A percentile compares a stretch with the other conserved stretches of the same genome.
Evolutionary conservation across 805 yeast genomes (phyloP).

Genomic region (Schizosaccharomyces japonicus): DNA sequence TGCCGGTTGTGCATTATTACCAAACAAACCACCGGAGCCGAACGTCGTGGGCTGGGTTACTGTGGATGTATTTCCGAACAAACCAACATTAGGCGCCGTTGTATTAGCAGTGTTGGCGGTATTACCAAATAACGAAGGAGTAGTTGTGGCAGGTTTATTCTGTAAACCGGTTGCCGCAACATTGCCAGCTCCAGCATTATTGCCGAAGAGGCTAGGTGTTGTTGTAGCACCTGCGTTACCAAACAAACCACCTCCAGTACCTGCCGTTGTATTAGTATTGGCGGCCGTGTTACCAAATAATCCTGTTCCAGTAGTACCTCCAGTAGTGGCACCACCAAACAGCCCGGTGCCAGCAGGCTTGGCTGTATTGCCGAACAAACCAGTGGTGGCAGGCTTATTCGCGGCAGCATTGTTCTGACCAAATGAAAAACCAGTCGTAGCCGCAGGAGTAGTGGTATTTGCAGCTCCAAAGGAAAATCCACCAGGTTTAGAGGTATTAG

Average conservation of each 20-base stretch:
- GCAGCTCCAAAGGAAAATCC: slow-evolving; percentile 9
- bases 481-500: slow-evolving; percentile 13
- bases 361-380: slow-evolving; percentile 15
- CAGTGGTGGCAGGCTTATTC: slow-evolving; percentile 13
- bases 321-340: slow-evolving; percentile 10
- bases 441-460: slow-evolving; percentile 7
- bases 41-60: slow-evolving; percentile 7
- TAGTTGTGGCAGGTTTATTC: slow-evolving; percentile 10
- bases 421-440: slow-evolving; percentile 12
- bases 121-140: slow-evolving; percentile 13
- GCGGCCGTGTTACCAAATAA: slow-evolving; percentile 16
- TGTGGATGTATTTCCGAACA: slow-evolving; percentile 21
- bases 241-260: slow-evolving; percentile 11
- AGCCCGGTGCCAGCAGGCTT: slow-evolving; percentile 11
- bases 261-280: slow-evolving; percentile 10
- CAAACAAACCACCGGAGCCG: slow-evolving; percentile 11
- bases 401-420: slow-evolving; percentile 14
- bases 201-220: too few species aligned
- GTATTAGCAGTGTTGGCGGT: slow-evolving; percentile 7
- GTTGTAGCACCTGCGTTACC: slow-evolving; percentile 9
- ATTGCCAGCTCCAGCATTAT: slow-evolving; percentile 14
- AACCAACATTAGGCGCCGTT: slow-evolving; percentile 4
- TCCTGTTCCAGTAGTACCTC: slow-evolving; percentile 14
- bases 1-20: slow-evolving; percentile 4
- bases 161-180: slow-evolving; percentile 14